Evolutionary conservation across 1,284 basidiomycete species (phyloP), one percentile per base, ranked within the genome.

Genomic region (Lentinus polychrous): DNA sequence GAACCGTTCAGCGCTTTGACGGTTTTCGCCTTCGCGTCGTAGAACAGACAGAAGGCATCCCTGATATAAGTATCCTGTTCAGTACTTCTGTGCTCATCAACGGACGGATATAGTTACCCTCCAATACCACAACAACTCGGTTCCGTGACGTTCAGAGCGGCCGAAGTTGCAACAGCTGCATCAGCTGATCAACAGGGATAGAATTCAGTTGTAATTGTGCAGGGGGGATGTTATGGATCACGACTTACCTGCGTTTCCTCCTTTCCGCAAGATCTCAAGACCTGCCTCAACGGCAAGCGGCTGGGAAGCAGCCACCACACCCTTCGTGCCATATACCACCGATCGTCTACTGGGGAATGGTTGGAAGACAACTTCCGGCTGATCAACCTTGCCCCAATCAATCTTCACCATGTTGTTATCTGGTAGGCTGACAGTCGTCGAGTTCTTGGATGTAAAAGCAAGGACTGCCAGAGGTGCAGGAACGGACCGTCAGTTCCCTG

Each of bases 21-120:
- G 6, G 71, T 72, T 66, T 89, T 91, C 3, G 79, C 77, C 60
- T 81, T 78, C 7, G 87, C 90, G 59, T 95, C 82, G 60, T 86
- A 98, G 70, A 90, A 96, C 17, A 97, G 73, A 60, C 92, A 94
- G 64, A 96, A 96, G 5, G 91, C 86, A 61, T 96, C 94, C 36
- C 92, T 82, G 66, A 17, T 3, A 17, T 11, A n/a, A 42, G n/a
- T n/a, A n/a, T 41, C 31, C 14, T 36, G 41, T 50, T 35, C 48
- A 48, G 43, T 23, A 31, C 22, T 20, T 49, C 22, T 34, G 10
- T 35, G 40, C 24, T 7, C 33, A 20, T 14, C 39, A n/a, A 40
- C 22, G 22, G 22, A 14, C 22, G 33, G 38, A 34, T 14, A 17
- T 23, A 34, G n/a, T 14, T 55, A 86, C 86, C 87, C 86, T 57